Evolutionary conservation across 306 rosid species (phyloP).

Genomic region (Inga leiocalycina): DNA sequence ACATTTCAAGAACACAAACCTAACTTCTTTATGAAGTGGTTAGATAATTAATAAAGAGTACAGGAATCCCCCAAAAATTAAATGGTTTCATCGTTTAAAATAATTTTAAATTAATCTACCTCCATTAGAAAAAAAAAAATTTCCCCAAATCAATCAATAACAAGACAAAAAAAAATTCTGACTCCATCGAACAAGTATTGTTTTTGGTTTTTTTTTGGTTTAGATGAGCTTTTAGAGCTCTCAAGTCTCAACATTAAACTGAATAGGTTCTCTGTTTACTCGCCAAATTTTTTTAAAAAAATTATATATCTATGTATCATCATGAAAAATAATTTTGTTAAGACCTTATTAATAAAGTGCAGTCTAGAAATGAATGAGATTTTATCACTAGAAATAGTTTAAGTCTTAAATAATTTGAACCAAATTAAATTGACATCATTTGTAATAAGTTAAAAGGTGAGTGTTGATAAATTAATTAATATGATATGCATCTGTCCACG

Average conservation of each 20-base stretch:
- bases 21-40: background rate
- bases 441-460: too few species aligned
- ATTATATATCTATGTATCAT: background rate
- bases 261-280: background rate
- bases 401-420: background rate
- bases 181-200: background rate
- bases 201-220: too few species aligned
- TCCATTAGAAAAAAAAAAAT: background rate
- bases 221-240: background rate
- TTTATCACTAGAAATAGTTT: background rate
- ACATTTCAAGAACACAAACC: background rate
- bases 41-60: background rate
- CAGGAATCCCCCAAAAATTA: background rate
- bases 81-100: background rate
- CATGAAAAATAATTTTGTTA: background rate
- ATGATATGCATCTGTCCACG: background rate
- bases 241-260: background rate
- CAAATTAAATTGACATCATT: background rate
- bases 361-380: background rate
- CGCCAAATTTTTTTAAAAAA: background rate
- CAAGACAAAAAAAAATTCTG: background rate
- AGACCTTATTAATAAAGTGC: background rate
- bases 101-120: background rate
- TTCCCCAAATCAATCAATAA: background rate
- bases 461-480: background rate